These are phyloP conservation scores for Echinosophora koreensis DNA, from an alignment of 306 rosid species.

Conservation along the genomic window DNA sequence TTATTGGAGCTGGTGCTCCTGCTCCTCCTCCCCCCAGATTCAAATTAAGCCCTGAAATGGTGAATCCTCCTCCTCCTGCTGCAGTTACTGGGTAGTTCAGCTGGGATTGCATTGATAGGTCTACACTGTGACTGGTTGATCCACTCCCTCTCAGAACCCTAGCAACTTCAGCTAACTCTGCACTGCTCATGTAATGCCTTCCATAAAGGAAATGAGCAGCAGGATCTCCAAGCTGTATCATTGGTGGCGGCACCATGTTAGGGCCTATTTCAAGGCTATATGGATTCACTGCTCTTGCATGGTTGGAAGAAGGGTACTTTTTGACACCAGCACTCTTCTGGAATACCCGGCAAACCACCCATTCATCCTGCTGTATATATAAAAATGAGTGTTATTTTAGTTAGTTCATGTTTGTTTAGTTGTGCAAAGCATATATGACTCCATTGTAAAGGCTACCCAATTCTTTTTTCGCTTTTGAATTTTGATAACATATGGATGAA, in stretches of 20 bases:
- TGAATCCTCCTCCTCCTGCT: slow-evolving; percentile 62
- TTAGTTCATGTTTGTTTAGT: background rate
- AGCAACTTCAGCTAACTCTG: slow-evolving; percentile 67
- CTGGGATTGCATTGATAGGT: slow-evolving; percentile 57
- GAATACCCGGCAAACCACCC: slow-evolving; percentile 85
- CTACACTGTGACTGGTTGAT: slow-evolving; percentile 36
- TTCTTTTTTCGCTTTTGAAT: background rate
- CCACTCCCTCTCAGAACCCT: slow-evolving; percentile 62
- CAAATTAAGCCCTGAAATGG: slow-evolving; percentile 75
- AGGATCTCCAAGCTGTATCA: slow-evolving; percentile 73
- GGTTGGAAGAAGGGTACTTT: slow-evolving; percentile 67
- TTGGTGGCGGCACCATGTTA: slow-evolving; percentile 50
- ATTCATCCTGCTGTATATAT: slow-evolving; percentile 66
- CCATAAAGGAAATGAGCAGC: slow-evolving; percentile 59
- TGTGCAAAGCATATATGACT: background rate
- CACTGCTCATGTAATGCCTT: slow-evolving; percentile 53
- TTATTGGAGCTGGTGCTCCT: background rate
- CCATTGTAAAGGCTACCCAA: background rate
- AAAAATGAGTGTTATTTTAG: background rate
- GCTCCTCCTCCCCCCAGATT: slow-evolving; percentile 63
- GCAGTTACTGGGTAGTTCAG: slow-evolving; percentile 54
- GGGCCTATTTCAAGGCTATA: slow-evolving; percentile 64
- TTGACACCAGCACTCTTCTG: slow-evolving; percentile 78
- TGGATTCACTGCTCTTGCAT: slow-evolving; percentile 63
- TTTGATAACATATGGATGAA: background rate